phyloP scores from a whole-genome alignment of 2,329 filamentous ascomycete species.

The Paecilomyces sp. region DNA sequence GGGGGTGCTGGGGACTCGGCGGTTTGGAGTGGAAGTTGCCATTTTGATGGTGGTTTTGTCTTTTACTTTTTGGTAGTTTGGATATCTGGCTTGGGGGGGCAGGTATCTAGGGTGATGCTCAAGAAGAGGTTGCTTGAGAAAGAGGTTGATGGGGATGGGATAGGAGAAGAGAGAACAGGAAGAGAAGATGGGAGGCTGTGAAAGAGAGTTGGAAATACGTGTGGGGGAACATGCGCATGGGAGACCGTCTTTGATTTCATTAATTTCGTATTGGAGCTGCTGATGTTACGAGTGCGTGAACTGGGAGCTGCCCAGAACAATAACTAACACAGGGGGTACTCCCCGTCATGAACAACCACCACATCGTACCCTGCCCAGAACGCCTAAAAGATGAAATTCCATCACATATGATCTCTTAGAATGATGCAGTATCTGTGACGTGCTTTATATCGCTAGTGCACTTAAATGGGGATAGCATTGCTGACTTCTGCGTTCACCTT shows the following conservation, averaged over 20 bases:
- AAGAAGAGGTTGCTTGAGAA: neutral
- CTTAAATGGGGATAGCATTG: conserved; percentile 43
- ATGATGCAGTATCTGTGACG: neutral
- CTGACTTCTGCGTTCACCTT: conserved; percentile 45
- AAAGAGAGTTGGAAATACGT: neutral
- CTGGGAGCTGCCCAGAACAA: neutral
- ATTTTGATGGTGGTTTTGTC: neutral
- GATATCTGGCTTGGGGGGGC: too few species aligned
- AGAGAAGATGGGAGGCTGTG: neutral
- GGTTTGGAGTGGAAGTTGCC: neutral
- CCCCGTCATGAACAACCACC: neutral
- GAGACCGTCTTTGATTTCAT: neutral
- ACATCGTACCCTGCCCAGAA: neutral
- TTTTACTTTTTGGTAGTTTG: neutral
- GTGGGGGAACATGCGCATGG: neutral
- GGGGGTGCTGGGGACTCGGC: neutral
- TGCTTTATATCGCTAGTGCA: neutral
- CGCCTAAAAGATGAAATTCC: neutral
- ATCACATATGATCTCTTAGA: neutral
- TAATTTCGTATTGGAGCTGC: neutral
- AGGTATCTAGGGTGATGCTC: neutral
- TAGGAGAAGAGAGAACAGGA: neutral
- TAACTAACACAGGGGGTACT: neutral
- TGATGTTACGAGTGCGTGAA: neutral
- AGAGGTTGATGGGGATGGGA: neutral